phyloP scores from a whole-genome alignment of 805 yeast genomes.

The Tetrapisispora fleetii region DNA sequence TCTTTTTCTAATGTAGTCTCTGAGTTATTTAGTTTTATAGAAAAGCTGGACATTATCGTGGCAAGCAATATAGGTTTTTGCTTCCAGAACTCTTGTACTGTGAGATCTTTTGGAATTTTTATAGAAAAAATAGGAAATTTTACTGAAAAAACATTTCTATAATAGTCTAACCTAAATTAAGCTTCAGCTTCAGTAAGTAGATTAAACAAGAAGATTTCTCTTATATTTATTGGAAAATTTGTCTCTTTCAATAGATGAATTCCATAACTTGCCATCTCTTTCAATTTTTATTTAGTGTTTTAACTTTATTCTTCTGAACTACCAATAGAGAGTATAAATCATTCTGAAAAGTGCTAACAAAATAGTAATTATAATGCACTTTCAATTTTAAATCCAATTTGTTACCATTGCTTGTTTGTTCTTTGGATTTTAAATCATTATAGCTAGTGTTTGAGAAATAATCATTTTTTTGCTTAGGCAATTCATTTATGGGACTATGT shows the following conservation, averaged over 20 bases:
- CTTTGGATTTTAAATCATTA: neutral
- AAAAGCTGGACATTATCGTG: constrained; percentile 55
- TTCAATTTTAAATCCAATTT: neutral
- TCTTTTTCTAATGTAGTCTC: constrained; percentile 33
- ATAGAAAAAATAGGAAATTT: constrained; percentile 43
- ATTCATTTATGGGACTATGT: too few relatives aligned
- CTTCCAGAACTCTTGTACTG: constrained; percentile 39
- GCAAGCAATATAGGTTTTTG: constrained; percentile 54
- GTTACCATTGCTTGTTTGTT: neutral
- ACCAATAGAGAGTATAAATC: constrained; percentile 19
- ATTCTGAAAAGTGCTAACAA: constrained; percentile 11
- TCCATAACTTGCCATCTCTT: constrained; percentile 37
- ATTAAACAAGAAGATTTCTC: constrained; percentile 51
- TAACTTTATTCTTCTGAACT: constrained; percentile 25
- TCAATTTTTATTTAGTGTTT: constrained; percentile 34
- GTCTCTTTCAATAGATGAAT: constrained; percentile 36
- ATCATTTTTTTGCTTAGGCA: neutral
- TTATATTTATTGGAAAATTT: constrained; percentile 31
- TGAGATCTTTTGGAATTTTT: constrained; percentile 37
- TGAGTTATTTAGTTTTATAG: constrained; percentile 31
- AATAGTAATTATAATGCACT: neutral
- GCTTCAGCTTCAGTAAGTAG: constrained; percentile 54
- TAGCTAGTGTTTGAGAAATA: too few relatives aligned
- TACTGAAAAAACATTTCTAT: constrained; percentile 37
- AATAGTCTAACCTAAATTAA: constrained; percentile 39